Conservation (phyloP, 768 basidiomycete species). For the Xerocomellus intermedius region DNA sequence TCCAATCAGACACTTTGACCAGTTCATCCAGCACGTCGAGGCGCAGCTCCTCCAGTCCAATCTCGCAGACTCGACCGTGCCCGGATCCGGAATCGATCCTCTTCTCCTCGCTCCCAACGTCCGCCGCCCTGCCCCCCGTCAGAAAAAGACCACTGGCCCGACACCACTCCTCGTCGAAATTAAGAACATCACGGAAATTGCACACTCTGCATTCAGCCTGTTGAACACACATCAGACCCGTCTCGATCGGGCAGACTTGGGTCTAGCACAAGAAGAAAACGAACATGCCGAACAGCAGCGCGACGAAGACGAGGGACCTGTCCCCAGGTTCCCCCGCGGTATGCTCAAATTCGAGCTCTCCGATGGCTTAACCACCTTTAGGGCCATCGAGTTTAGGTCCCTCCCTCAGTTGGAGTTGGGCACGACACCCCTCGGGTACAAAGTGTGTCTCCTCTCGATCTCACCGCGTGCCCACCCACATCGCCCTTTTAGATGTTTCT, state of each 20-base stretch:
- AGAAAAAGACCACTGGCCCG: constrained; percentile 31
- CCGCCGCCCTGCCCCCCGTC: constrained; percentile 8
- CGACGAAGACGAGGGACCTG: constrained; percentile 63
- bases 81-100: constrained; percentile 59
- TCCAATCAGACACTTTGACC: constrained; percentile 45
- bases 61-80: constrained; percentile 67
- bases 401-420: constrained; percentile 68
- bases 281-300: constrained; percentile 43
- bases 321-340: constrained; percentile 78
- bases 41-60: constrained; percentile 70
- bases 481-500: constrained; percentile 55
- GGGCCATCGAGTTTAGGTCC: constrained; percentile 76
- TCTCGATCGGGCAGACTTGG: constrained; percentile 53
- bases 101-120: constrained; percentile 12
- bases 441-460: constrained; percentile 45
- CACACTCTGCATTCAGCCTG: constrained; percentile 77
- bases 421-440: constrained; percentile 77
- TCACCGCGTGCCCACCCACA: neutral
- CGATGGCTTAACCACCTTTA: constrained; percentile 69
- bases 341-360: constrained; percentile 76
- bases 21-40: constrained; percentile 56
- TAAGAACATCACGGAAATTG: constrained; percentile 76
- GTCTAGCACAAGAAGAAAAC: constrained; percentile 36
- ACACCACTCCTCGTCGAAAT: constrained; percentile 73
- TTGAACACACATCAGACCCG: constrained; percentile 67